Evolutionary conservation across 2,329 filamentous ascomycete species (phyloP).

Genomic region (Elsinoe arachidis): DNA sequence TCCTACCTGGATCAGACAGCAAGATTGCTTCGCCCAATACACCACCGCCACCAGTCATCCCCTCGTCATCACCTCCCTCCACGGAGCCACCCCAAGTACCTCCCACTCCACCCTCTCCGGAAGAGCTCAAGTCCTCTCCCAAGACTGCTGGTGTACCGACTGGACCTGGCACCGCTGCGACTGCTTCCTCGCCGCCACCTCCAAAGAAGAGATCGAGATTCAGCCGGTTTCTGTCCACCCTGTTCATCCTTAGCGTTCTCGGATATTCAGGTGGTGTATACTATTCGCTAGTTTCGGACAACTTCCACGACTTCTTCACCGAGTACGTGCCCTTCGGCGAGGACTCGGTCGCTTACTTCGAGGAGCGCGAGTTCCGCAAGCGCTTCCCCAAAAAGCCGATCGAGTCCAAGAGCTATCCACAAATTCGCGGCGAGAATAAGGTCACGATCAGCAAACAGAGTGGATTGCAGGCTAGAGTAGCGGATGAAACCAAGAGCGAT

Average conservation of each 20-base stretch:
- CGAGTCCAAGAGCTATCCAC: constrained; percentile 35
- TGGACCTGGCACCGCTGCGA: constrained; percentile 34
- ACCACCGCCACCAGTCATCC: constrained; percentile 23
- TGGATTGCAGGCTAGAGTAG: constrained; percentile 72
- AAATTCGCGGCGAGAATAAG: constrained; percentile 52
- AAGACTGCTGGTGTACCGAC: constrained; percentile 24
- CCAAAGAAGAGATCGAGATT: constrained; percentile 62
- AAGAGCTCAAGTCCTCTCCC: constrained; percentile 10
- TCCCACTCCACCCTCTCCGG: constrained; percentile 20
- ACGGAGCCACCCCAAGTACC: constrained; percentile 18
- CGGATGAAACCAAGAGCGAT: constrained; percentile 41
- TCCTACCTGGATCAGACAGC: constrained; percentile 28
- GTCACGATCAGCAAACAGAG: constrained; percentile 79
- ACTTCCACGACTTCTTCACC: constrained; percentile 98
- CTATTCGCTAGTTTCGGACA: constrained; percentile 89
- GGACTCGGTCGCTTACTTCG: constrained; percentile 87
- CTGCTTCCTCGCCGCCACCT: constrained; percentile 34
- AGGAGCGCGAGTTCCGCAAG: constrained; percentile 87
- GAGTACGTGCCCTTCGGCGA: constrained; percentile 94
- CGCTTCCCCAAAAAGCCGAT: constrained; percentile 57
- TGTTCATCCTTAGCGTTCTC: constrained; percentile 66
- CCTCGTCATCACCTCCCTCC: not conserved
- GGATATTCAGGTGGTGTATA: constrained; percentile 83
- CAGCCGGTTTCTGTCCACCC: constrained; percentile 65
- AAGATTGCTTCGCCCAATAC: constrained; percentile 20